A percentile compares a stretch with the other conserved stretches of the same genome.
Conservation (phyloP, 2,329 filamentous ascomycete species). For the Neofusicoccum ribis region DNA sequence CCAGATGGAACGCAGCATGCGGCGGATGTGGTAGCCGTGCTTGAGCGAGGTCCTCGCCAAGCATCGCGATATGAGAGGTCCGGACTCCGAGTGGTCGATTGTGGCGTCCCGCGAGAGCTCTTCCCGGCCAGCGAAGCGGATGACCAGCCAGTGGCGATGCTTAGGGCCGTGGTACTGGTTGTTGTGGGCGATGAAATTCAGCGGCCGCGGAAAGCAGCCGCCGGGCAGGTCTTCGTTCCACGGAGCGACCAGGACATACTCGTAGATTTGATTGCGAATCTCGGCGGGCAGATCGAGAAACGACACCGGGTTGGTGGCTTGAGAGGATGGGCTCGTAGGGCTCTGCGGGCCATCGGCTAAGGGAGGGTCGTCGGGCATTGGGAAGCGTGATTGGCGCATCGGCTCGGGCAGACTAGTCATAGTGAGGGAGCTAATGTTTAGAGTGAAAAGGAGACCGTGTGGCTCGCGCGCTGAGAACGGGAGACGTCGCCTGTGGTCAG, state of each 20-base stretch:
- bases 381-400: not conserved
- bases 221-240: not conserved
- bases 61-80: not conserved
- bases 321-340: not conserved
- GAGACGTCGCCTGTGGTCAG: not conserved
- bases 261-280: slow-evolving; percentile 4
- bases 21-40: not conserved
- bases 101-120: not conserved
- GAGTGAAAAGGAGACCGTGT: not conserved
- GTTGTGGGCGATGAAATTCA: not conserved
- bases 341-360: not conserved
- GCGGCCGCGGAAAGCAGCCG: not conserved
- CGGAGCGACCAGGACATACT: not conserved
- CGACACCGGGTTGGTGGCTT: not conserved
- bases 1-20: not conserved
- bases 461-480: not conserved
- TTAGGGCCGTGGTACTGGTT: not conserved
- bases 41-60: not conserved
- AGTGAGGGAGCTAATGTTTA: not conserved
- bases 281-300: not conserved
- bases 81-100: not conserved
- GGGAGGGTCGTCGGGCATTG: not conserved
- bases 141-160: not conserved
- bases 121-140: not conserved
- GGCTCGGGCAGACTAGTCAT: not conserved